These are phyloP conservation scores for Clarkia xantiana DNA, from an alignment of 345 rosid species.

Conservation along the genomic window DNA sequence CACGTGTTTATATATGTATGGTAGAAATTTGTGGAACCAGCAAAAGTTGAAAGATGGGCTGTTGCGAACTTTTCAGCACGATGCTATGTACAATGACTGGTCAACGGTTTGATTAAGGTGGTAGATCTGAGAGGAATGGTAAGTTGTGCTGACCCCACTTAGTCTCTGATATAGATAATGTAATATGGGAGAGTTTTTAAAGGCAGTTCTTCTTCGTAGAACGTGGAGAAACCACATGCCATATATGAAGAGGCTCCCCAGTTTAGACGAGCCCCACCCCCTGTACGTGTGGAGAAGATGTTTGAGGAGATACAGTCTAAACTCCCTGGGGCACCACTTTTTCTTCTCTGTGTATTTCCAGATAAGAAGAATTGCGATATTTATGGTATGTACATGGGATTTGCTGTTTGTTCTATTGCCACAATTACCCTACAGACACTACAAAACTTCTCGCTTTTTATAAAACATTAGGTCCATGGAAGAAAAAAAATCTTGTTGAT, in stretches of 20 bases:
- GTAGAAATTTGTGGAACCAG: slow-evolving; percentile 28
- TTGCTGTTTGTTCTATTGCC: background rate
- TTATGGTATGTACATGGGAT: slow-evolving; percentile 22
- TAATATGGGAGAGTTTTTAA: background rate
- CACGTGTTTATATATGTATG: background rate
- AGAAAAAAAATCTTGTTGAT: slow-evolving; percentile 53
- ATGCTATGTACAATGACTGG: slow-evolving; percentile 23
- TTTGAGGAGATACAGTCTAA: slow-evolving; percentile 20
- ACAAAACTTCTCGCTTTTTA: slow-evolving; percentile 14
- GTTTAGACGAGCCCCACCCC: slow-evolving; percentile 21
- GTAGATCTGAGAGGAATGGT: slow-evolving; percentile 38
- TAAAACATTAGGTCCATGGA: slow-evolving; percentile 69
- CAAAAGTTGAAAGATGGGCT: slow-evolving; percentile 27
- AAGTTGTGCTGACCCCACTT: slow-evolving; percentile 7
- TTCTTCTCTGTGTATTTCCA: slow-evolving; percentile 31
- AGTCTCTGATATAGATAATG: background rate
- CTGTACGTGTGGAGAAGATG: slow-evolving; percentile 35
- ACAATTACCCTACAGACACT: slow-evolving; percentile 8
- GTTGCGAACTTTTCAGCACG: slow-evolving; percentile 32
- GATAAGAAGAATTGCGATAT: slow-evolving; percentile 41
- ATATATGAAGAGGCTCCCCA: slow-evolving; percentile 29
- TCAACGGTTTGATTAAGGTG: slow-evolving; percentile 18
- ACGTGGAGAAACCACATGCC: slow-evolving; percentile 15
- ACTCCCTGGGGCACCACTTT: slow-evolving; percentile 30
- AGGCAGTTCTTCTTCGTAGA: slow-evolving; percentile 4